Conservation (phyloP, 495 filamentous ascomycete genomes). For the Pseudotulostoma volvatum region DNA sequence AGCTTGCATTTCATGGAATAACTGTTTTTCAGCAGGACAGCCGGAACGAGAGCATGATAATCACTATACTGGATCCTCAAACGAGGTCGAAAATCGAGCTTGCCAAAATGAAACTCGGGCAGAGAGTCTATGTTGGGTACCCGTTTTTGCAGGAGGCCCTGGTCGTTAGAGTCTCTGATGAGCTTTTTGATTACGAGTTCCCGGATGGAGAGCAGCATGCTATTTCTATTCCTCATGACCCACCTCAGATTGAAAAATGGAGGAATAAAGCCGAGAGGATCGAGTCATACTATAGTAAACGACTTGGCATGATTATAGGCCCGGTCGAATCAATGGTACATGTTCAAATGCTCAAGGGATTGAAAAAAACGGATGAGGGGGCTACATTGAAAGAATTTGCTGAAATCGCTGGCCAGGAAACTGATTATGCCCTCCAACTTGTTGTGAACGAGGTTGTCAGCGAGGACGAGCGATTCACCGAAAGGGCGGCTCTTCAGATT, state of each 20-base stretch:
- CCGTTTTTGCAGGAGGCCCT: conserved; percentile 92
- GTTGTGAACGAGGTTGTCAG: conserved; percentile 82
- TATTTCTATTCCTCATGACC: conserved; percentile 50
- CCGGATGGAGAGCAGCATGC: conserved; percentile 43
- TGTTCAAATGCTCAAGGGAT: conserved; percentile 80
- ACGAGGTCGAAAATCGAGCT: conserved; percentile 47
- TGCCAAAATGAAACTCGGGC: conserved; percentile 65
- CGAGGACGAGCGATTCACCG: conserved; percentile 84
- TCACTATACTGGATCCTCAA: conserved; percentile 65
- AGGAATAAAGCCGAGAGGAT: conserved; percentile 69
- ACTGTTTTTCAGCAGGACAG: conserved; percentile 96
- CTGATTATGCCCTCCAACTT: conserved; percentile 77
- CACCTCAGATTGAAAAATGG: conserved; percentile 68
- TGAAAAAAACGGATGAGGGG: conserved; percentile 80
- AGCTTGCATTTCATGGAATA: conserved; percentile 76
- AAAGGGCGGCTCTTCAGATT: conserved; percentile 67
- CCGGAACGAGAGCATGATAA: conserved; percentile 89
- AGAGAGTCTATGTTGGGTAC: conserved; percentile 82
- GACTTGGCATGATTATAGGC: conserved; percentile 76
- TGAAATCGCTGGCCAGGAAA: conserved; percentile 74
- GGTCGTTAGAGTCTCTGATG: conserved; percentile 76
- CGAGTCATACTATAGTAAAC: conserved; percentile 74
- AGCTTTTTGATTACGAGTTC: conserved; percentile 78
- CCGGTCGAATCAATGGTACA: conserved; percentile 76
- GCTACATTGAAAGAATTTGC: conserved; percentile 89